A percentile compares a stretch with the other conserved stretches of the same genome.
These are phyloP conservation scores for Trichoderma aggressivum DNA, from an alignment of 2,329 filamentous ascomycete species.

Conservation along the genomic window DNA sequence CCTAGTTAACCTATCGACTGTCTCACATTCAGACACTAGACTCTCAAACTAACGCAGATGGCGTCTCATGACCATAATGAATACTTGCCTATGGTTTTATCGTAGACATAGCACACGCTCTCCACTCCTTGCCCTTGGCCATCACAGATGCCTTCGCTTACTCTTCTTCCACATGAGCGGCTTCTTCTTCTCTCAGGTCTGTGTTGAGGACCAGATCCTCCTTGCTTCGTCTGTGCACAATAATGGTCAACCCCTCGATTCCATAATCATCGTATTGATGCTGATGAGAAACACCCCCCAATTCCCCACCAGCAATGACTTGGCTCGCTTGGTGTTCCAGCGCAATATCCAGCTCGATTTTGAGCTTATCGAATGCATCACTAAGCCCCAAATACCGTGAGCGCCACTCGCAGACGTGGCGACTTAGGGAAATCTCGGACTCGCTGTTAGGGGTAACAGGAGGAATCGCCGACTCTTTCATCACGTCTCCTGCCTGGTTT, in stretches of 20 bases:
- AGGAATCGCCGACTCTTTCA: not conserved
- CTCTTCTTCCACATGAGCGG: not conserved
- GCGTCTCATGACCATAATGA: not conserved
- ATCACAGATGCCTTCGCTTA: not conserved
- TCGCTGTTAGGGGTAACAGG: not conserved
- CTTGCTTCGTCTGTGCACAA: conserved; percentile 47
- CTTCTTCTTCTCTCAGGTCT: conserved; percentile 32
- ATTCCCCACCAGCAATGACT: not conserved
- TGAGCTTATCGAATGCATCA: conserved; percentile 13
- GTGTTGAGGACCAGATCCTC: conserved; percentile 53
- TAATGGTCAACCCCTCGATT: conserved; percentile 49
- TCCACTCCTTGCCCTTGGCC: not conserved
- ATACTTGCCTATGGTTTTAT: not conserved
- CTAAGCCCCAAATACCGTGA: conserved; percentile 16
- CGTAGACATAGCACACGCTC: not conserved
- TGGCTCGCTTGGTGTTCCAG: not conserved
- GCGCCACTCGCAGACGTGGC: conserved; percentile 17
- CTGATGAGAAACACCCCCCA: not conserved
- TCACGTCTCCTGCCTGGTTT: not conserved
- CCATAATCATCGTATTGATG: conserved; percentile 35
- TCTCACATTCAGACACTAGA: not conserved
- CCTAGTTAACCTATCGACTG: not conserved
- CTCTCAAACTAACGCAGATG: not conserved
- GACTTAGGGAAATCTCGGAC: not conserved
- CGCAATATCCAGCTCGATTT: not conserved